Evolutionary conservation across 176 grass and related monocot species (phyloP), one percentile per base, ranked within the genome.

Genomic region (Bothriochloa decipiens): DNA sequence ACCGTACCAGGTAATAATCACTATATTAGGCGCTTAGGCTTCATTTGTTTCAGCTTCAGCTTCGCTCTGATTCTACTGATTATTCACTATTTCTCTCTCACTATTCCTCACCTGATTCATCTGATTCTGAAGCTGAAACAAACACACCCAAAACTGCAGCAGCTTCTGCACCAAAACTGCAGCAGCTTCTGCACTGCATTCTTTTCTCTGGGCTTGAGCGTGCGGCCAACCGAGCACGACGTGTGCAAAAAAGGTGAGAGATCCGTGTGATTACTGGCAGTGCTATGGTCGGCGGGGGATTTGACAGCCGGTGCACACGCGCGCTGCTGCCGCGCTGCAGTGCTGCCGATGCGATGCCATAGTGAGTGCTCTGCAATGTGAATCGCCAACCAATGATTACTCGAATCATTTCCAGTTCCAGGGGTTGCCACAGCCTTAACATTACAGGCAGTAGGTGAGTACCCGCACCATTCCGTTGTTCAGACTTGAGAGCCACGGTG

Each of bases 271-370:
- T n/a, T 58, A n/a, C 53, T 22, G 3, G 3, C 16, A 49, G 16
- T 53, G 50, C 50, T 3, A 60, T 60, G 57, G 25, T 25, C 58
- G 67, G 67, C 42, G 66, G 40, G 26, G 18, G 73, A 86, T 83
- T 65, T 75, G 89, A 84, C 74, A 62, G 68, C 74, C 37, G 68
- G 7, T 39, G 70, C 84, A 77, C 80, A 84, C 70, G 87, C 90
- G 70, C 63, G 55, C 49, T 32, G 61, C 74, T 90, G 74, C 80
- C 28, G 8, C 29, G 29, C 29, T 32, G 29, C 29, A 32, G 29
- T 32, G 29, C 29, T 32, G 37, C 65, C n/a, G 10, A 25, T 23
- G 9, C 23, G 11, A 64, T 62, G n/a, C 58, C 29, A 32, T 32
- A 32, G 29, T 62, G 23, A 22, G 52, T 32, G 39, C 61, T 28